Conservation (phyloP, 345 rosid genomes). For the Geranium brycei region DNA sequence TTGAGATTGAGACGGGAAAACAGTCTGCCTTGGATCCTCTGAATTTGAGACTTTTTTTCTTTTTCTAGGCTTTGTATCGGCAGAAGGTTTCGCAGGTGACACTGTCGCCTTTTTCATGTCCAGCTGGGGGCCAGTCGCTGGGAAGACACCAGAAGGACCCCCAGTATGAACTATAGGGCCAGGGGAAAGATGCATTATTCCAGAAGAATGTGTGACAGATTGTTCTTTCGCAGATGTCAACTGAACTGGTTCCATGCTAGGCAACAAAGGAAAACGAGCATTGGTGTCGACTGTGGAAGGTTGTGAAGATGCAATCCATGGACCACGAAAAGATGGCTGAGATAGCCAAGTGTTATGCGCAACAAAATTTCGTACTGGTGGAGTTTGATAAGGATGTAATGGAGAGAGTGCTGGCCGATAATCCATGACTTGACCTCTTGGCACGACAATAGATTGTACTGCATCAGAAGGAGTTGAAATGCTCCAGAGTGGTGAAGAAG, state of each 20-base stretch:
- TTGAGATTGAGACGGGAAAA: slow-evolving; percentile 34
- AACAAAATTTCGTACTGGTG: slow-evolving; percentile 40
- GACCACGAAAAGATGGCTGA: slow-evolving; percentile 50
- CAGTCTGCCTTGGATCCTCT: slow-evolving; percentile 31
- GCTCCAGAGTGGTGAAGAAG: slow-evolving; percentile 82
- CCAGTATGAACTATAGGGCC: slow-evolving; percentile 26
- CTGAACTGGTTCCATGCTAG: slow-evolving; percentile 45
- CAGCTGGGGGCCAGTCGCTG: slow-evolving; percentile 28
- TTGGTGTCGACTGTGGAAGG: slow-evolving; percentile 45
- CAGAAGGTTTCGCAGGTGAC: slow-evolving; percentile 39
- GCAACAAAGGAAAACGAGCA: slow-evolving; percentile 42
- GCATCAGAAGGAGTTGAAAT: slow-evolving; percentile 43
- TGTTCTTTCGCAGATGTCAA: slow-evolving; percentile 53
- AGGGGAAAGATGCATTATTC: slow-evolving; percentile 26
- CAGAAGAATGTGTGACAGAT: slow-evolving; percentile 33
- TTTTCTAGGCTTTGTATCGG: slow-evolving; percentile 55
- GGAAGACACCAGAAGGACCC: slow-evolving; percentile 27
- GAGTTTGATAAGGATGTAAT: slow-evolving; percentile 54
- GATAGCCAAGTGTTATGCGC: slow-evolving; percentile 71
- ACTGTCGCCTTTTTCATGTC: slow-evolving; percentile 31
- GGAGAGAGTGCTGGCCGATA: slow-evolving; percentile 56
- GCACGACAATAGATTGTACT: slow-evolving; percentile 41
- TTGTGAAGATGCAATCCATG: slow-evolving; percentile 65
- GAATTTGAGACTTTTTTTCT: slow-evolving; percentile 54
- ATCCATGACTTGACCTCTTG: slow-evolving; percentile 47